Percentiles rank a stretch among this genome's conserved stretches.
Conservation (phyloP, 257 asterid genomes). For the Fraxinus cuspidata region DNA sequence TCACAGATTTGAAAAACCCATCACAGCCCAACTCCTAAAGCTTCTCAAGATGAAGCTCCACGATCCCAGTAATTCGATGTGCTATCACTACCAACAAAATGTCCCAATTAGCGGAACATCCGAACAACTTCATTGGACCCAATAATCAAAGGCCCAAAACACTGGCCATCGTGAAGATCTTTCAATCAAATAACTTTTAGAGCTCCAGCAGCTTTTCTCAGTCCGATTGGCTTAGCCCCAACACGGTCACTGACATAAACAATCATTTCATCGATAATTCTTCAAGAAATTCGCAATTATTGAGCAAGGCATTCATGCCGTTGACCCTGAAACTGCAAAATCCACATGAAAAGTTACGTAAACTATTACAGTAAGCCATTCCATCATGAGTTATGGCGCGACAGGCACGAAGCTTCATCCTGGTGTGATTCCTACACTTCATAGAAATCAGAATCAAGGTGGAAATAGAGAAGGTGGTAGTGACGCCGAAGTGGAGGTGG, state of each 20-base stretch:
- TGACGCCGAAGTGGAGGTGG: too few relatives aligned
- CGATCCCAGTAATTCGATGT: conserved; percentile 40
- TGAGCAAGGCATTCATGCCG: conserved; percentile 71
- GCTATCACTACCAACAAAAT: conserved; percentile 56
- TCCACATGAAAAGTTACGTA: conserved; percentile 83
- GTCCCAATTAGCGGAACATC: conserved; percentile 95
- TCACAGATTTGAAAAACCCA: too few relatives aligned
- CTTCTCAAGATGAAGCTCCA: conserved; percentile 77
- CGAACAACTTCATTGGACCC: conserved; percentile 76
- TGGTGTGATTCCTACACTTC: conserved; percentile 58
- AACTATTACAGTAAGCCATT: conserved; percentile 56
- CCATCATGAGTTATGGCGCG: conserved; percentile 78
- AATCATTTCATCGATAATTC: conserved; percentile 77
- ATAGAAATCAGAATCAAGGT: conserved; percentile 51
- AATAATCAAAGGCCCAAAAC: conserved; percentile 68
- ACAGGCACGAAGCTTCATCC: conserved; percentile 86
- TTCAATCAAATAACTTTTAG: conserved; percentile 63
- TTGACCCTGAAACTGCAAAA: conserved; percentile 76
- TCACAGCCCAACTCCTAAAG: conserved; percentile 33
- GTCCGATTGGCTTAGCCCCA: conserved; percentile 51
- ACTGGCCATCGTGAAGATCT: conserved; percentile 77
- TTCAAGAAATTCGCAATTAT: conserved; percentile 63
- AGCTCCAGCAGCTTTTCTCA: conserved; percentile 56
- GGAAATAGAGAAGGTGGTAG: too few relatives aligned
- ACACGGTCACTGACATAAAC: conserved; percentile 60